These are phyloP conservation scores for Simplicillium aogashimaense DNA, from an alignment of 2,329 filamentous ascomycete genomes.

Conservation along the genomic window DNA sequence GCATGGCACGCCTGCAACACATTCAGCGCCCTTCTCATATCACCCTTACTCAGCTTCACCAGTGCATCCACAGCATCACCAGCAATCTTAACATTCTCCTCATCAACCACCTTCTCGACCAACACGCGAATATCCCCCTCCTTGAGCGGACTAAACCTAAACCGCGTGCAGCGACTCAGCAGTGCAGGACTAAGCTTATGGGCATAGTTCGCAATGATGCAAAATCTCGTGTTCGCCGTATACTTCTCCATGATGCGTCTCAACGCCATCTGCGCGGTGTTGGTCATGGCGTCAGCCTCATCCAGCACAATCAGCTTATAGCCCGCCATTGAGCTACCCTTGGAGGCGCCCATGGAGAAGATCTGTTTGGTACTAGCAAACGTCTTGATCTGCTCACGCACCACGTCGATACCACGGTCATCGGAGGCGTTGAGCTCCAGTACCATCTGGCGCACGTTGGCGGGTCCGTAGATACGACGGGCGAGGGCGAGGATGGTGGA, in stretches of 20 bases:
- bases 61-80: conserved; percentile 73
- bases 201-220: conserved; percentile 97
- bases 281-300: conserved; percentile 99
- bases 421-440: conserved; percentile 96
- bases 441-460: conserved; percentile 97
- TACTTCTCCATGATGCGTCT: conserved; percentile 99
- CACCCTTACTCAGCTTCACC: conserved; percentile 81
- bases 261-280: conserved; percentile 93
- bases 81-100: conserved; percentile 78
- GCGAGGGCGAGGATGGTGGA: conserved; percentile 92
- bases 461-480: conserved; percentile 79
- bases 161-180: conserved; percentile 86
- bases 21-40: conserved; percentile 92
- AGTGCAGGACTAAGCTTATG: conserved; percentile 94
- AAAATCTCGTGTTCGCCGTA: conserved; percentile 94
- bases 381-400: conserved; percentile 98
- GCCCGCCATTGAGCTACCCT: conserved; percentile 46
- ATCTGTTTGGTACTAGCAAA: conserved; percentile 98
- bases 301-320: conserved; percentile 97
- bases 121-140: conserved; percentile 74
- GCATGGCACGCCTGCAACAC: conserved; percentile 95
- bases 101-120: conserved; percentile 81
- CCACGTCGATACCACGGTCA: conserved; percentile 94
- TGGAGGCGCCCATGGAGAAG: conserved; percentile 53
- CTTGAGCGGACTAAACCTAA: conserved; percentile 89